Base-by-base conservation (phyloP, 352 stramenopile genomes). In the Plasmopara viticola region DNA sequence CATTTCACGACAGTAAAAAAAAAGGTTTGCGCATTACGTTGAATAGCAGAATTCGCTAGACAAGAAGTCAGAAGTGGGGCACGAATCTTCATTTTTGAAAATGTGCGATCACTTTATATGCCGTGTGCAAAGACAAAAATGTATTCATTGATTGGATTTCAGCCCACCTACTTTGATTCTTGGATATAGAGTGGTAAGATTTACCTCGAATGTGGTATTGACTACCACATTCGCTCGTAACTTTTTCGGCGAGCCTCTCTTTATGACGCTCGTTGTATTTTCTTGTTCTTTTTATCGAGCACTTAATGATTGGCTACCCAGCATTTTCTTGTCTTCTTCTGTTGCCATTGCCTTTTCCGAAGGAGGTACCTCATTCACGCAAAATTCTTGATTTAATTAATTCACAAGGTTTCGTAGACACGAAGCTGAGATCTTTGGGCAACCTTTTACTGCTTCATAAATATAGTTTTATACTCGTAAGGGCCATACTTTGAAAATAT, bases 181-280 rank as follows among this genome's bases (percentile, higher is more conserved):
- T 8, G 10, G 31, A 35, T 12, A 6, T 35, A 2, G 10, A 35
- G 31, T 12, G 31, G 5, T 35, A 35, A 8, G 14, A 13, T 44
- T n/a, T 44, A n/a, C 39, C 39, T 28, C 15, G 29, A 44, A 25
- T 25, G 17, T 44, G 39, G 15, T 25, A 44, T 13, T 8, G n/a
- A 44, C 38, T n/a, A n/a, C 38, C 38, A 18, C 38, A 44, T 25
- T 28, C 39, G 12, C 39, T 29, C 5, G 15, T 44, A 44, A 44
- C 39, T n/a, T 44, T 28, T n/a, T 44, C 9, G 15, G 29, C 39
- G 20, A 44, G 39, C 9, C 39, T 18, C 7, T 44, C 7, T 44
- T 25, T 44, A 44, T 25, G 39, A 44, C 17, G 12, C 39, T 44
- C 39, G 39, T 28, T 20, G 39, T 44, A 44, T 44, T 20, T n/a